These are phyloP conservation scores for Gaillardinia entomophila DNA, from an alignment of 805 yeast species.

Conservation along the genomic window DNA sequence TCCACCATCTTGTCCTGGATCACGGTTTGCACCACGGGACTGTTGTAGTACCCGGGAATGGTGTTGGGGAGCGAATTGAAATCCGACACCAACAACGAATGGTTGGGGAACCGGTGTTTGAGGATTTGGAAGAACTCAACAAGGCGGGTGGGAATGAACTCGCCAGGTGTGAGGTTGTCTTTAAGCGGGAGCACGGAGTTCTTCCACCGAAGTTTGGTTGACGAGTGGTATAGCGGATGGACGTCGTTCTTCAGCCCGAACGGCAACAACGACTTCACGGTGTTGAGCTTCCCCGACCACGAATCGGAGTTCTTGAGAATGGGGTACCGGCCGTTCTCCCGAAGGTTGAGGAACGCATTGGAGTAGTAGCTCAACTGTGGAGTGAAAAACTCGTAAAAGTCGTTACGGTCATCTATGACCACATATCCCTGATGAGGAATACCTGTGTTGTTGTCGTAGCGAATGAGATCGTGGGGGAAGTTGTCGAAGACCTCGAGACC, in stretches of 20 bases:
- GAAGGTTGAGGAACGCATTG: conserved; percentile 46
- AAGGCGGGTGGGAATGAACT: conserved; percentile 75
- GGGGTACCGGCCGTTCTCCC: conserved; percentile 42
- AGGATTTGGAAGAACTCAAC: conserved; percentile 60
- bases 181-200: conserved; percentile 59
- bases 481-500: conserved; percentile 84
- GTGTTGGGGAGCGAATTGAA: conserved; percentile 47
- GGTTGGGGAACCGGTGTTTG: conserved; percentile 65
- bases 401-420: conserved; percentile 64
- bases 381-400: conserved; percentile 66
- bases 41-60: conserved; percentile 49
- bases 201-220: conserved; percentile 33
- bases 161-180: conserved; percentile 64
- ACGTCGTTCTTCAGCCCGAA: conserved; percentile 23
- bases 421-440: conserved; percentile 77
- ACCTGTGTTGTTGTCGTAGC: conserved; percentile 64
- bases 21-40: conserved; percentile 80
- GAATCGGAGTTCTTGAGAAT: conserved; percentile 20
- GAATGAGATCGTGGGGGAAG: conserved; percentile 72
- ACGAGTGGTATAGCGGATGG: conserved; percentile 60
- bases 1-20: conserved; percentile 63
- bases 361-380: conserved; percentile 58
- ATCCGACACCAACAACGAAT: conserved; percentile 68
- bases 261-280: conserved; percentile 24
- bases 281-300: conserved; percentile 17